Evolutionary conservation across 345 rosid species (phyloP).

Genomic region (Rhodomyrtus tomentosa): DNA sequence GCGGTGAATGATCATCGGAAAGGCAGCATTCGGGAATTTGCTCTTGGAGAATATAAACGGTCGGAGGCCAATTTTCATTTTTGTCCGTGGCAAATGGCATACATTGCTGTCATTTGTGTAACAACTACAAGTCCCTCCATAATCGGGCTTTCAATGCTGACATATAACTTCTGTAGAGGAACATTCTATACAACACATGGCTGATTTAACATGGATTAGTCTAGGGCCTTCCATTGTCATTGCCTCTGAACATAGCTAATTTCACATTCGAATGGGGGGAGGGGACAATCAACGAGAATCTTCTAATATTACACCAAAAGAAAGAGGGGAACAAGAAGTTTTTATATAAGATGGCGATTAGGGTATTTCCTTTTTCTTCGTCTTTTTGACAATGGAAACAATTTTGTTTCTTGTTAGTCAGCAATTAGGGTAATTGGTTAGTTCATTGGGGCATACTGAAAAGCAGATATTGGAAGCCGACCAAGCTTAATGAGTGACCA

Average conservation of each 20-base stretch:
- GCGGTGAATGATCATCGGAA: background rate
- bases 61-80: background rate
- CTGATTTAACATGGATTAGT: background rate
- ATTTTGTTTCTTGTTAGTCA: background rate
- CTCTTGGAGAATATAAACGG: background rate
- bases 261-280: background rate
- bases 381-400: background rate
- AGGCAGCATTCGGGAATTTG: background rate
- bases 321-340: background rate
- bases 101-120: background rate
- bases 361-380: background rate
- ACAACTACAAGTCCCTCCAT: background rate
- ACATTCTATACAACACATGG: background rate
- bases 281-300: background rate
- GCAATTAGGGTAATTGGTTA: background rate
- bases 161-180: background rate
- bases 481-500: constrained; percentile 54
- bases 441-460: background rate
- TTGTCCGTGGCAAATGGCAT: background rate
- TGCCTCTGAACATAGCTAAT: background rate
- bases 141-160: background rate
- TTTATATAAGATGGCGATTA: background rate
- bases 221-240: background rate
- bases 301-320: background rate
- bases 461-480: background rate